A percentile compares a stretch with the other conserved stretches of the same genome.
Conservation (phyloP, 2,329 filamentous ascomycete species). For the Trichoderma polysporum region DNA sequence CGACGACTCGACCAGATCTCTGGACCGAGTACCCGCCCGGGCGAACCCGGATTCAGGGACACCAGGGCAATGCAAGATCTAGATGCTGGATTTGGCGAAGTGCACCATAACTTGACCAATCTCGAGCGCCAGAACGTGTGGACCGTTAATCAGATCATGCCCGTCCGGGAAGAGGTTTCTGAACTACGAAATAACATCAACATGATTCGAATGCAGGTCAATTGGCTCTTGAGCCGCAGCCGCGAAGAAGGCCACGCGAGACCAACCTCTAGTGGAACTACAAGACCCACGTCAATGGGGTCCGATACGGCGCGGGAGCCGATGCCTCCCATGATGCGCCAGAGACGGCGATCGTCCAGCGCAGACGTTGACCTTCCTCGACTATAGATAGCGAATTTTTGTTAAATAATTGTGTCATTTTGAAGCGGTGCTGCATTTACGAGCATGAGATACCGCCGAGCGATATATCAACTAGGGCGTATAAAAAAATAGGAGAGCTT, state of each 20-base stretch:
- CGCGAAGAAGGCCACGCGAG: slow-evolving; percentile 47
- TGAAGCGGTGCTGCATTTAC: slow-evolving; percentile 2
- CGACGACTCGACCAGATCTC: slow-evolving; percentile 40
- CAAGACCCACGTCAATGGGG: slow-evolving; percentile 31
- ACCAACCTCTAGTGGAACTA: slow-evolving; percentile 36
- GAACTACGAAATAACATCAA: slow-evolving; percentile 59
- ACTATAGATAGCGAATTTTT: slow-evolving; percentile 28
- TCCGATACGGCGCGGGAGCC: slow-evolving; percentile 33
- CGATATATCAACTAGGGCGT: not conserved
- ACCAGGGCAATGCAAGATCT: slow-evolving; percentile 44
- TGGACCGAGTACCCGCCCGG: slow-evolving; percentile 39
- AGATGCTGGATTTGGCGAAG: slow-evolving; percentile 51
- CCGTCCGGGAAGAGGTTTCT: slow-evolving; percentile 61
- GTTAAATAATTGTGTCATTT: not conserved
- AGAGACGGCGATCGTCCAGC: slow-evolving; percentile 40
- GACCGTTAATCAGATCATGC: slow-evolving; percentile 61
- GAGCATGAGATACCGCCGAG: not conserved
- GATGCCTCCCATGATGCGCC: slow-evolving; percentile 31
- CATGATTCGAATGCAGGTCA: slow-evolving; percentile 59
- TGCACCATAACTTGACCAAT: slow-evolving; percentile 57
- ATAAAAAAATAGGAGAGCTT: slow-evolving; percentile 4
- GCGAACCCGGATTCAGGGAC: slow-evolving; percentile 43
- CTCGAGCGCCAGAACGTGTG: slow-evolving; percentile 61
- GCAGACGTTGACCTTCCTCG: slow-evolving; percentile 41
- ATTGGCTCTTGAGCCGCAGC: slow-evolving; percentile 56